Base-by-base conservation (phyloP, 768 basidiomycete genomes). In the Hortiboletus campestris region DNA sequence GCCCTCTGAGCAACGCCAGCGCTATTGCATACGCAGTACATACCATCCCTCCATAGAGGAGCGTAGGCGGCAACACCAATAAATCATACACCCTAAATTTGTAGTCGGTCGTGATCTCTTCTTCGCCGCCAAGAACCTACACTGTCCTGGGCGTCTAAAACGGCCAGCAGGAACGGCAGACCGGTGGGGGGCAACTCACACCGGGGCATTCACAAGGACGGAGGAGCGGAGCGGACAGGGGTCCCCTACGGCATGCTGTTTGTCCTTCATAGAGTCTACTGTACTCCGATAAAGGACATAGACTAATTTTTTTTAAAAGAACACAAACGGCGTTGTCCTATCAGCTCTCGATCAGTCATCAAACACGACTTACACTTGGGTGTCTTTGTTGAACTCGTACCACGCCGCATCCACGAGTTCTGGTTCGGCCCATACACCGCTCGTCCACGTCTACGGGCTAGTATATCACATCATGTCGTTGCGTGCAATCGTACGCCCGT, bases 41-140 rank as follows among this genome's bases (percentile, higher is more conserved):
- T 57, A 85, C 86, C 90, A 90, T 88, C 49, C 91, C 91, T 46
- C 93, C 93, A 67, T 90, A 96, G 0, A 94, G 94, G 78, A 96
- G 96, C 1, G 89, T 85, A 8, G 91, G 89, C 1, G 94, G 94
- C 8, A 97, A 75, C 22, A 97, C 88, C 32, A 97, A 77, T 3
- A 95, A 68, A 65, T 97, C 94, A 63, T 94, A 96, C 6, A 93
- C 87, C 4, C 90, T 89, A 69, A 94, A 98, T 44, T 78, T 75
- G 67, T 97, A 98, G 0, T 84, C 78, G 0, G 79, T 80, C 6
- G 92, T 80, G 36, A 93, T 76, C 28, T 82, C 76, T 71, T 95
- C 93, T 22, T 80, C 82, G 78, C 82, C 2, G 81, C 77, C 61
- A 96, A 70, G 72, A 91, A 94, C 62, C 90, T 92, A 16, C 31